phyloP scores from a whole-genome alignment of 352 stramenopile species.

The Globisporangium uncinulatum region DNA sequence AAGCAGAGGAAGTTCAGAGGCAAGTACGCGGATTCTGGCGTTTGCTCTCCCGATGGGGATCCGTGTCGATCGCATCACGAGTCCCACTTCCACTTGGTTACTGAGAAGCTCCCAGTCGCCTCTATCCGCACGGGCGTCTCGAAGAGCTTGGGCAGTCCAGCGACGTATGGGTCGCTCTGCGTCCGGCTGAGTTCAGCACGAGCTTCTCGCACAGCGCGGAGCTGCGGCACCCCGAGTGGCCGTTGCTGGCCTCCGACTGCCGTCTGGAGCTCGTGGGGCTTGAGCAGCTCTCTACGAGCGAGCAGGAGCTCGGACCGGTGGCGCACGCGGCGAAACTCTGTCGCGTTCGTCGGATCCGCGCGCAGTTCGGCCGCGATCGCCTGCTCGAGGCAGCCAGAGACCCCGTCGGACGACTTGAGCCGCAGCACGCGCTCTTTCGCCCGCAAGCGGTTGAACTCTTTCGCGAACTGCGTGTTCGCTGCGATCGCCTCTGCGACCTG shows the following conservation, averaged over 20 bases:
- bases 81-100: conserved; percentile 33
- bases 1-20: background rate
- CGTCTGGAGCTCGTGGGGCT: conserved; percentile 18
- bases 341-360: conserved; percentile 24
- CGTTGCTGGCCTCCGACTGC: conserved; percentile 19
- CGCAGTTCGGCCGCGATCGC: conserved; percentile 18
- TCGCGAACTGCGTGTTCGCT: conserved; percentile 30
- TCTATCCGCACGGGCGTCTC: conserved; percentile 30
- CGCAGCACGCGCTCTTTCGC: conserved; percentile 56
- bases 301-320: conserved; percentile 46
- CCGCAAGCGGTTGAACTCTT: conserved; percentile 46
- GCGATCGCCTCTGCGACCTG: conserved; percentile 46
- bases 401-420: conserved; percentile 53
- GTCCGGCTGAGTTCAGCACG: conserved; percentile 15
- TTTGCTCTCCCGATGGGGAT: background rate
- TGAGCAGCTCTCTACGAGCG: conserved; percentile 41
- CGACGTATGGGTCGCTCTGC: conserved; percentile 25
- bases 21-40: background rate
- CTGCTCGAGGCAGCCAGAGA: conserved; percentile 50
- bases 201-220: conserved; percentile 17
- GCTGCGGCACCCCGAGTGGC: background rate
- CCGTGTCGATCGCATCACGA: background rate
- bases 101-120: conserved; percentile 27
- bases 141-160: conserved; percentile 25
- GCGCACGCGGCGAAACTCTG: conserved; percentile 44